Conservation (phyloP, 2,329 filamentous ascomycete genomes). For the Cadophora malorum region DNA sequence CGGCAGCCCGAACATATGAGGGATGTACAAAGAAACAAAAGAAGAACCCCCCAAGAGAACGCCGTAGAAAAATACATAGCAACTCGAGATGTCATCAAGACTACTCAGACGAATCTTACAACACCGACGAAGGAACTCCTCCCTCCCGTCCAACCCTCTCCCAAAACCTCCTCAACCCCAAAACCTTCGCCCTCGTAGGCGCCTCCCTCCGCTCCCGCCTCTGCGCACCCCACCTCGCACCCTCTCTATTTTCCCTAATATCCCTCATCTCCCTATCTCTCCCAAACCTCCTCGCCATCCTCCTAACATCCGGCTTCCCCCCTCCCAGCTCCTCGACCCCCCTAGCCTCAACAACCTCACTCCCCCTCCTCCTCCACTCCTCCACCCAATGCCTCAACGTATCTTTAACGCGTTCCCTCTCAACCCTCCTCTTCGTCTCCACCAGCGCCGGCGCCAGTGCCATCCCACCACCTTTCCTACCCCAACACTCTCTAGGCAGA, state of each 20-base stretch:
- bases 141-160: slow-evolving; percentile 59
- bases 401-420: slow-evolving; percentile 73
- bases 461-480: slow-evolving; percentile 41
- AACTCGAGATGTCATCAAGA: background rate
- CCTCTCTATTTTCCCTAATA: slow-evolving; percentile 49
- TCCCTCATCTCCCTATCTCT: slow-evolving; percentile 49
- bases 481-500: slow-evolving; percentile 67
- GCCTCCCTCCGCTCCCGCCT: slow-evolving; percentile 54
- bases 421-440: slow-evolving; percentile 66
- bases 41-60: background rate
- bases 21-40: background rate
- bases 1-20: background rate
- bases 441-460: slow-evolving; percentile 63
- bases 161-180: slow-evolving; percentile 70
- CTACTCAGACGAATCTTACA: no score
- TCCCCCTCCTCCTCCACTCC: slow-evolving; percentile 46
- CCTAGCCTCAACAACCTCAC: slow-evolving; percentile 20
- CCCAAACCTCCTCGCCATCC: slow-evolving; percentile 50
- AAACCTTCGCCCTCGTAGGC: slow-evolving; percentile 54
- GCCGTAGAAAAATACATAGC: background rate
- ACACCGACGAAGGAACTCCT: slow-evolving; percentile 7
- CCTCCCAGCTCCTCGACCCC: slow-evolving; percentile 16
- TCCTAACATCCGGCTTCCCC: slow-evolving; percentile 44
- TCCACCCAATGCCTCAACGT: slow-evolving; percentile 69
- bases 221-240: slow-evolving; percentile 43